Conservation (phyloP, 2,329 filamentous ascomycete species). For the Neofusicoccum cordaticola region DNA sequence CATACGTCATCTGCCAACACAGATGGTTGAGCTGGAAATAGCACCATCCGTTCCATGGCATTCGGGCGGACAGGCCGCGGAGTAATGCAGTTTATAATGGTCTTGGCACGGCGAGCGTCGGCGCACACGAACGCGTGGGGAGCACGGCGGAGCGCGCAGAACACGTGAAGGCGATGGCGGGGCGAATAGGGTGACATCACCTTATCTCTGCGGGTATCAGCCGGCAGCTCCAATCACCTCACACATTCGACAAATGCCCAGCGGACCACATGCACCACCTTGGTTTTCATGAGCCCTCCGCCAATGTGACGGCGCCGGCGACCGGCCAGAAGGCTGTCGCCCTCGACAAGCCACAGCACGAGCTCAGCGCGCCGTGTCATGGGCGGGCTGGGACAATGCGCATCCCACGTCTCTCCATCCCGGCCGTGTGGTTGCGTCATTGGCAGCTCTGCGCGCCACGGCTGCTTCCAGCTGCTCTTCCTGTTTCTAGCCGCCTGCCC, state of each 20-base stretch:
- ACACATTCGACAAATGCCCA: neutral
- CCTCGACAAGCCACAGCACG: neutral
- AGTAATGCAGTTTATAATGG: neutral
- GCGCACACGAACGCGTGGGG: neutral
- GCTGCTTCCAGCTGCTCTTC: neutral
- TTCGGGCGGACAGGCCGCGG: neutral
- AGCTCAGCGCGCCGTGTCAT: neutral
- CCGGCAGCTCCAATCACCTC: neutral
- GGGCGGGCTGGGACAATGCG: neutral
- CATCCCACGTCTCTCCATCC: neutral
- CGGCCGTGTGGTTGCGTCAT: constrained; percentile 5
- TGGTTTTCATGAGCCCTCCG: neutral
- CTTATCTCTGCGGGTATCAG: constrained; percentile 3
- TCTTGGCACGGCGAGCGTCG: neutral
- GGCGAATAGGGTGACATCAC: constrained; percentile 14
- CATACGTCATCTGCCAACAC: neutral
- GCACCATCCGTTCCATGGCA: neutral
- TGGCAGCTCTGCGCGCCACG: neutral
- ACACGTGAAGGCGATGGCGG: neutral
- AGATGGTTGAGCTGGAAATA: neutral
- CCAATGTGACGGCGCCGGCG: neutral
- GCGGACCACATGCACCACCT: neutral
- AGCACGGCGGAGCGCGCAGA: neutral
- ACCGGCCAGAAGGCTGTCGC: neutral
- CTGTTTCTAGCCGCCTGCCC: neutral